Evolutionary conservation across 441 rosid species (phyloP), one percentile per base, ranked within the genome.

Genomic region (Metrosideros polymorpha): DNA sequence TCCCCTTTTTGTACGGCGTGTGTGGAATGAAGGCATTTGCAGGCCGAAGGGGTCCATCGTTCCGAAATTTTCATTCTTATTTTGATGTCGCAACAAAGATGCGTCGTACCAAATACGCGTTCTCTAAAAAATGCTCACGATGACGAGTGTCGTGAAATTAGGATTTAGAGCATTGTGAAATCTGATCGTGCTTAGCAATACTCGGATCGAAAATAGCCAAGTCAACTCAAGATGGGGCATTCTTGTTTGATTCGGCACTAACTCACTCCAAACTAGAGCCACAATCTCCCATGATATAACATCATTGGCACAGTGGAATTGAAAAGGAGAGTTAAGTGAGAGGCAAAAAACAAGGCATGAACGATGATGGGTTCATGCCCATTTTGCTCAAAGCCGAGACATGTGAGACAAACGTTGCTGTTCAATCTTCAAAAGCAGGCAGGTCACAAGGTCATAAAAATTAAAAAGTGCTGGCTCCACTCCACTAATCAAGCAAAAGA

Each of bases 241-340:
- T 29, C 19, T 29, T 59, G 35, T 3, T 14, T n/a, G n/a, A n/a
- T 2, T 29, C 19, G 71, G 22, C 5, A 22, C n/a, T n/a, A n/a
- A n/a, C n/a, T n/a, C n/a, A n/a, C n/a, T n/a, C 45, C 45, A 4
- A 66, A 19, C 77, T 9, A 22, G 79, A 35, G n/a, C 43, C 79
- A 3, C 22, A 5, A 39, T 39, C 79, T 12, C 27, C 47, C n/a
- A 3, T 3, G 77, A 9, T 29, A 52, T 6, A 35, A 66, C 47
- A 6, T 71, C 79, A 6, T 8, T 0, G 79, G 2, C 29, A 32
- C 9, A 0, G 22, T 2, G n/a, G 14, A 22, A 22, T 22, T 5
- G 79, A 12, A 35, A 9, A 19, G 35, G 45, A 66, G 79, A n/a
- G n/a, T n/a, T 5, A 35, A 22, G 45, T 3, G 47, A 22, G 79